Conservation (phyloP, 2,329 filamentous ascomycete species). For the Leptosphaerulina australis region DNA sequence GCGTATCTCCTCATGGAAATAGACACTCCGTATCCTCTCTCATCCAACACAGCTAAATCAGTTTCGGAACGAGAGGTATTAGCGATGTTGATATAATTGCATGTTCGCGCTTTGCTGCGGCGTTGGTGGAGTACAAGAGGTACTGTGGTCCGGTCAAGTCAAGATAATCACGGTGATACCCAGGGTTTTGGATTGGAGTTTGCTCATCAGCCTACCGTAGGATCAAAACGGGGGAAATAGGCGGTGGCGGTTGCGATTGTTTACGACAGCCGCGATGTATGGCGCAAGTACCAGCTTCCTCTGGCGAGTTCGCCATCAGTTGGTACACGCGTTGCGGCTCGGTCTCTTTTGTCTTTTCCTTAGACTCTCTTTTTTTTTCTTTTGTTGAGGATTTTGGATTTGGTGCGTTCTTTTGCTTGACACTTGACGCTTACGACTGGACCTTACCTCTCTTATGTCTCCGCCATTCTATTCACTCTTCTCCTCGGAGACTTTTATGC, state of each 20-base stretch:
- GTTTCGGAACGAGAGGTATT: not conserved
- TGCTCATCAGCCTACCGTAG: constrained; percentile 16
- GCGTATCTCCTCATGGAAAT: constrained; percentile 43
- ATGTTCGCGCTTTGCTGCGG: constrained; percentile 17
- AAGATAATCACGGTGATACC: constrained; percentile 22
- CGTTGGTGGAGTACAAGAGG: constrained; percentile 16
- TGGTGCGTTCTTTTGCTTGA: not conserved
- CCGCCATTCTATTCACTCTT: constrained; percentile 1
- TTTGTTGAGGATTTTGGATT: constrained; percentile 14
- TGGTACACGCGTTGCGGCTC: constrained; percentile 11
- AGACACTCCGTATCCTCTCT: constrained; percentile 2
- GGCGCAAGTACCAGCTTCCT: constrained; percentile 37
- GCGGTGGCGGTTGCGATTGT: constrained; percentile 18
- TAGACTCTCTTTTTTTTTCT: constrained; percentile 7
- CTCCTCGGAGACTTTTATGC: constrained; percentile 10
- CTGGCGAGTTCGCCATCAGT: constrained; percentile 22
- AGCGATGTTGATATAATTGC: constrained; percentile 9
- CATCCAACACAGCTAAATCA: not conserved
- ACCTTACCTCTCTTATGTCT: constrained; percentile 20
- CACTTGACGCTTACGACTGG: constrained; percentile 20
- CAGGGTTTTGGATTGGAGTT: constrained; percentile 20
- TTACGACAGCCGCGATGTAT: constrained; percentile 14
- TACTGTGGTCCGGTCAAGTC: constrained; percentile 19
- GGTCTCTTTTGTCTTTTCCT: constrained; percentile 9
- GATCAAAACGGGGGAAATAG: constrained; percentile 7